These are phyloP conservation scores for Scutellaria barbata DNA, from an alignment of 257 asterid species.

Conservation along the genomic window DNA sequence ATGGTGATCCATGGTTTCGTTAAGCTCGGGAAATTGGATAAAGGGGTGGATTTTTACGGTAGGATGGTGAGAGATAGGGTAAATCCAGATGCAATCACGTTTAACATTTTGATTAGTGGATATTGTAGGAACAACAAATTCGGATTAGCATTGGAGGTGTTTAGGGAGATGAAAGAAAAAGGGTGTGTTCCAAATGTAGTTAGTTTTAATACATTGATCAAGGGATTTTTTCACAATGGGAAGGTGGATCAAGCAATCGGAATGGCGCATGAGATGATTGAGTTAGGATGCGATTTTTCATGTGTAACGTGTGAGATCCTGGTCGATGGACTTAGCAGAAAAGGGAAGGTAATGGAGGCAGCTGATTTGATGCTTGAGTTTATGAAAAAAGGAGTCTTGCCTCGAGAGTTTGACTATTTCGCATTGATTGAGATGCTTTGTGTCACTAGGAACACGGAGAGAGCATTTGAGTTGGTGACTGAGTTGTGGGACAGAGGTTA, in stretches of 20 bases:
- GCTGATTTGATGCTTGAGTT: constrained; percentile 66
- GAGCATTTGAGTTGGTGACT: constrained; percentile 59
- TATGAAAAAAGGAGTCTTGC: constrained; percentile 61
- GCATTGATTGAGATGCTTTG: constrained; percentile 70
- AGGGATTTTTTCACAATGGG: constrained; percentile 76
- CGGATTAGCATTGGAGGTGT: constrained; percentile 66
- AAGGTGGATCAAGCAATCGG: constrained; percentile 72
- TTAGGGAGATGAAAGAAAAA: constrained; percentile 78
- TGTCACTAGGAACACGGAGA: constrained; percentile 41
- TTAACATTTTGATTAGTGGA: constrained; percentile 80
- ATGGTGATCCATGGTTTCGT: constrained; percentile 75
- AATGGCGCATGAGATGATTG: constrained; percentile 84
- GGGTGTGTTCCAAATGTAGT: constrained; percentile 91
- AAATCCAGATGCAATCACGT: constrained; percentile 73
- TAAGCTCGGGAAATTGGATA: constrained; percentile 55
- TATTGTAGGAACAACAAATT: constrained; percentile 60
- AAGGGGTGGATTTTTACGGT: constrained; percentile 62
- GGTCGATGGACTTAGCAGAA: constrained; percentile 69
- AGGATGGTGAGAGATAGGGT: constrained; percentile 70
- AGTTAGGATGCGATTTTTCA: constrained; percentile 73
- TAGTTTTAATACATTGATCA: constrained; percentile 85
- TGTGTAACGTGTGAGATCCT: constrained; percentile 79
- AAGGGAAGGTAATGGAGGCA: constrained; percentile 57
- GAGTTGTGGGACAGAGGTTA: constrained; percentile 71
- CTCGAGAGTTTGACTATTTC: constrained; percentile 57